Conservation (phyloP, 768 basidiomycete species). For the Erythrobasidium yunnanense region DNA sequence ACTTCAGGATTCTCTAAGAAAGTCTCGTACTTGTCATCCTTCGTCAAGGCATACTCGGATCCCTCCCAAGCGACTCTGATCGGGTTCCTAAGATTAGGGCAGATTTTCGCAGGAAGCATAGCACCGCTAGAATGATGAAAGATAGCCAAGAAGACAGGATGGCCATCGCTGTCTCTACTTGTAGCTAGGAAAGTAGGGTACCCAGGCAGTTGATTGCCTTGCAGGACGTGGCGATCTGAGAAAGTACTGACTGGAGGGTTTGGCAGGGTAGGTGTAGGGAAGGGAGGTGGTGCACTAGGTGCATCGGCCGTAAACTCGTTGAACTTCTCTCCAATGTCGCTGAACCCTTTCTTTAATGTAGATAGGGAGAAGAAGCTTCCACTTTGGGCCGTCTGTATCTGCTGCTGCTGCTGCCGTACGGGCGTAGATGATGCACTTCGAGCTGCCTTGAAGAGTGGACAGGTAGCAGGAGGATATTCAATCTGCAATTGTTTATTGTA, state of each 20-base stretch:
- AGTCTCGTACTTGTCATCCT: constrained; percentile 21
- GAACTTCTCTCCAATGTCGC: constrained; percentile 14
- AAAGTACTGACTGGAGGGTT: not conserved
- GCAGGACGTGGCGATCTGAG: constrained; percentile 11
- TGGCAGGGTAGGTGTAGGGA: not conserved
- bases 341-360: constrained; percentile 14
- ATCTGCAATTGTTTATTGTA: constrained; percentile 4
- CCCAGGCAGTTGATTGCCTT: not conserved
- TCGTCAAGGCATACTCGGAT: constrained; percentile 1
- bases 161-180: not conserved
- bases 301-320: constrained; percentile 9
- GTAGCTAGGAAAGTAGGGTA: constrained; percentile 13
- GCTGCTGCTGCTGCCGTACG: not conserved
- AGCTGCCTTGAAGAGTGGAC: not conserved
- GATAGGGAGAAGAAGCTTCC: constrained; percentile 17
- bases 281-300: not conserved
- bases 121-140: constrained; percentile 15
- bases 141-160: constrained; percentile 14
- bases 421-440: not conserved
- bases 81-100: constrained; percentile 22
- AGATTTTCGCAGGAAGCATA: constrained; percentile 11
- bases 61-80: constrained; percentile 16
- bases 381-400: not conserved
- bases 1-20: constrained; percentile 16
- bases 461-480: not conserved